Conservation (phyloP, 2,329 filamentous ascomycete genomes). For the Penicillium sumatraense region DNA sequence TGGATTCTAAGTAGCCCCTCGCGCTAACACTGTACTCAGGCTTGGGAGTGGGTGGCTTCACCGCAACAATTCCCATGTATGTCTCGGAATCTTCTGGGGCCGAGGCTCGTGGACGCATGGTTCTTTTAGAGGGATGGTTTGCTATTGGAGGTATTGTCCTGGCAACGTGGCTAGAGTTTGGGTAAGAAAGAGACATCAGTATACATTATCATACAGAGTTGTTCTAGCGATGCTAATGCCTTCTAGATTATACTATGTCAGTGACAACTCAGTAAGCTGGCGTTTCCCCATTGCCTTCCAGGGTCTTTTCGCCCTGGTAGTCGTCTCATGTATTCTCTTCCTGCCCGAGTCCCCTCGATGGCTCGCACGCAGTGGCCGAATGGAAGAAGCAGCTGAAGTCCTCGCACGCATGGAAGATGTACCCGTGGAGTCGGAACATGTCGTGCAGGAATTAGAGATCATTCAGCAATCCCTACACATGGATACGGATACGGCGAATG, state of each 20-base stretch:
- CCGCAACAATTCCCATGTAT: conserved; percentile 31
- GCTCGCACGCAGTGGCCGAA: conserved; percentile 56
- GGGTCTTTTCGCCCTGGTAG: conserved; percentile 40
- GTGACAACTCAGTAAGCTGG: conserved; percentile 33
- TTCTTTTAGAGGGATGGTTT: conserved; percentile 24
- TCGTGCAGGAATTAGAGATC: conserved; percentile 24
- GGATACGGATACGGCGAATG: conserved; percentile 8
- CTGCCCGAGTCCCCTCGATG: conserved; percentile 60
- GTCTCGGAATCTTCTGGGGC: conserved; percentile 23
- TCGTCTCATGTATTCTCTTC: conserved; percentile 24
- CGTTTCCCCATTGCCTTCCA: conserved; percentile 37
- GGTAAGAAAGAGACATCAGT: too few species aligned
- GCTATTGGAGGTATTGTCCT: conserved; percentile 22
- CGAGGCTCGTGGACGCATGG: conserved; percentile 23
- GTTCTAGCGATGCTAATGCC: background rate
- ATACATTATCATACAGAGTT: background rate
- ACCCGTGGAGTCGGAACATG: conserved; percentile 55
- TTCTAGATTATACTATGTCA: conserved; percentile 39
- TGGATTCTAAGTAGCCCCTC: too few species aligned
- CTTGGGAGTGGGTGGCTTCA: conserved; percentile 29
- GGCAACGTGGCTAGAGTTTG: conserved; percentile 47
- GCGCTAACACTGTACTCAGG: conserved; percentile 12
- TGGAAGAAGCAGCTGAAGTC: conserved; percentile 51
- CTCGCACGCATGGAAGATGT: conserved; percentile 51
- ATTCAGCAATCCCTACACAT: conserved; percentile 53